Percentiles rank a stretch among this genome's conserved stretches.
Conservation (phyloP, 352 stramenopile species). For the Globisporangium solare region DNA sequence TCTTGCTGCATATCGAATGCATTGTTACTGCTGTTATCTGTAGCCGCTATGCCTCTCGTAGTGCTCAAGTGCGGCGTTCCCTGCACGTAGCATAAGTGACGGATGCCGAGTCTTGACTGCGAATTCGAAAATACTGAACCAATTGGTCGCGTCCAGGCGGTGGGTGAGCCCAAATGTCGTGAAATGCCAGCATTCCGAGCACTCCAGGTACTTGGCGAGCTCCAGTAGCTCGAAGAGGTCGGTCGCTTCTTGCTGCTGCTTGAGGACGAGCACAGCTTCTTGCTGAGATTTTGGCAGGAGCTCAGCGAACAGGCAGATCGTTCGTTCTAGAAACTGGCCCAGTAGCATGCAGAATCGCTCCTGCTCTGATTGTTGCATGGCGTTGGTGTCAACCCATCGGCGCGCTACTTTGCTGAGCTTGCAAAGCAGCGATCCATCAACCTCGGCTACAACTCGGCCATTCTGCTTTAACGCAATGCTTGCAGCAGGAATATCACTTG, state of each 20-base stretch:
- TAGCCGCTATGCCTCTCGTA: neutral
- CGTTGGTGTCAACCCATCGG: neutral
- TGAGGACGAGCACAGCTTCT: constrained; percentile 6
- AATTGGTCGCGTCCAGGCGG: neutral
- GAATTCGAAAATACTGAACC: constrained; percentile 4
- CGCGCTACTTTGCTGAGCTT: constrained; percentile 2
- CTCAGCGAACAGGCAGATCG: constrained; percentile 3
- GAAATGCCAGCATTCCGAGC: constrained; percentile 15
- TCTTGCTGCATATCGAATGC: too few relatives aligned
- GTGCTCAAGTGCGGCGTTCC: constrained; percentile 4
- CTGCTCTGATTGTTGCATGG: neutral
- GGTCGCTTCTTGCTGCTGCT: neutral
- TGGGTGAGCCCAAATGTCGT: constrained; percentile 9
- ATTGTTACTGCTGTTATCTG: neutral
- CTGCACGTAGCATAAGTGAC: constrained; percentile 10
- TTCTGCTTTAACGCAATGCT: constrained; percentile 1
- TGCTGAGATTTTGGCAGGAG: constrained; percentile 10
- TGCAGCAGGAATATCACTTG: neutral
- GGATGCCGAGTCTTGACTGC: constrained; percentile 6
- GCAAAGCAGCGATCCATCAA: constrained; percentile 7
- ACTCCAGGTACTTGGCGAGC: constrained; percentile 9
- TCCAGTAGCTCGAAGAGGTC: constrained; percentile 7
- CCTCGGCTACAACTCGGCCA: neutral
- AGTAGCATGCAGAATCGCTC: neutral
- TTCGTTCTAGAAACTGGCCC: neutral